phyloP scores from a whole-genome alignment of 2,329 filamentous ascomycete genomes.

The Fusarium clavum region DNA sequence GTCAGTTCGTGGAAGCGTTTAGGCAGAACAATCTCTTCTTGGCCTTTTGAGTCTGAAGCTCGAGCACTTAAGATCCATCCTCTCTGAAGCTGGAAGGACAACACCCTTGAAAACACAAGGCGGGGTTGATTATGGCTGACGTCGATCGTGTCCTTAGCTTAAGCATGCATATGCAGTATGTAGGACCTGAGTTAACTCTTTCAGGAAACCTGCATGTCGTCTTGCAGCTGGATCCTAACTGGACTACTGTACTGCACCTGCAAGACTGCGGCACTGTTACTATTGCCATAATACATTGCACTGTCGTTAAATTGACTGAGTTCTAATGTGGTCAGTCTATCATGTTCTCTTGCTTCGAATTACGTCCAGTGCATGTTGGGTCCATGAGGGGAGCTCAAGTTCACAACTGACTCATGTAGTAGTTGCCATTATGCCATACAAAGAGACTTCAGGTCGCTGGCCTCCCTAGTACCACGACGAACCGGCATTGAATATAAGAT shows the following conservation, averaged over 20 bases:
- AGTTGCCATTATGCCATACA: not conserved
- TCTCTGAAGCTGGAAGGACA: not conserved
- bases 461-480: not conserved
- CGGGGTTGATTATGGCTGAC: not conserved
- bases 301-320: not conserved
- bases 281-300: not conserved
- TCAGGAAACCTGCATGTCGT: not conserved
- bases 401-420: not conserved
- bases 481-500: not conserved
- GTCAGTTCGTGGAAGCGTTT: not conserved
- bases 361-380: not conserved
- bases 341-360: not conserved
- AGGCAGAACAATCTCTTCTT: not conserved
- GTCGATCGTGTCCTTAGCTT: not conserved
- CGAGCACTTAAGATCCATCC: not conserved
- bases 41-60: not conserved
- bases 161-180: not conserved
- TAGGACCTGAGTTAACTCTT: slow-evolving; percentile 37
- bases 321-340: not conserved
- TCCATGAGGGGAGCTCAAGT: not conserved
- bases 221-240: not conserved
- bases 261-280: not conserved
- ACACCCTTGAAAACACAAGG: not conserved
- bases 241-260: not conserved
- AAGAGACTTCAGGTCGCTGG: not conserved